These are phyloP conservation scores for Crithidia expoeki DNA, from an alignment of 208 protist species.

Conservation along the genomic window DNA sequence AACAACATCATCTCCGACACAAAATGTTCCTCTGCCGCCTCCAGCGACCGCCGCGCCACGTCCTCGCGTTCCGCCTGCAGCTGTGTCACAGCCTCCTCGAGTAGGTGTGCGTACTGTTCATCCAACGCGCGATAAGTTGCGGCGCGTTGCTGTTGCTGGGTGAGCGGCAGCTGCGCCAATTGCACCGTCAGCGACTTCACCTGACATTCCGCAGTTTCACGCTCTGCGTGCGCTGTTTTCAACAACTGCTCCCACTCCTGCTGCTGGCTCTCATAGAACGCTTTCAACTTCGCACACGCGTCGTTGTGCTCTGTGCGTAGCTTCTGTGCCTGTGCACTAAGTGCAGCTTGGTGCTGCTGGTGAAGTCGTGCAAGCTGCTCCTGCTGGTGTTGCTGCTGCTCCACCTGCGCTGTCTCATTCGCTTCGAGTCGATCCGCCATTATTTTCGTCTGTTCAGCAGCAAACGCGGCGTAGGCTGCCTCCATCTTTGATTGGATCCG, in stretches of 20 bases:
- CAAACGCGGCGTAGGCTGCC: conserved; percentile 26
- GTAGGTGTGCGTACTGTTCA: conserved; percentile 15
- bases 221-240: conserved; percentile 5
- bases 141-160: conserved; percentile 20
- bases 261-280: conserved; percentile 24
- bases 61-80: conserved; percentile 48
- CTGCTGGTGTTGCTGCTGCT: conserved; percentile 19
- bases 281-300: not conserved
- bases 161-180: conserved; percentile 22
- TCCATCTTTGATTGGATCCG: conserved; percentile 29
- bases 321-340: conserved; percentile 22
- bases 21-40: conserved; percentile 60
- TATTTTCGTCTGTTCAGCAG: conserved; percentile 13
- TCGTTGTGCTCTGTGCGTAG: conserved; percentile 16
- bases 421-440: conserved; percentile 7
- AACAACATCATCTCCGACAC: conserved; percentile 27
- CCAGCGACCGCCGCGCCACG: conserved; percentile 42
- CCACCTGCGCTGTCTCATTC: conserved; percentile 18
- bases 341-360: conserved; percentile 18
- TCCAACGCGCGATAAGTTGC: conserved; percentile 19
- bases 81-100: conserved; percentile 10
- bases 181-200: conserved; percentile 4
- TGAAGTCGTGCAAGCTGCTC: conserved; percentile 29
- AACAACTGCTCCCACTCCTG: conserved; percentile 9
- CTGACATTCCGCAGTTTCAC: conserved; percentile 5